Evolutionary conservation across 208 protist genomes (phyloP).

Genomic region (Leishmania braziliensis): DNA sequence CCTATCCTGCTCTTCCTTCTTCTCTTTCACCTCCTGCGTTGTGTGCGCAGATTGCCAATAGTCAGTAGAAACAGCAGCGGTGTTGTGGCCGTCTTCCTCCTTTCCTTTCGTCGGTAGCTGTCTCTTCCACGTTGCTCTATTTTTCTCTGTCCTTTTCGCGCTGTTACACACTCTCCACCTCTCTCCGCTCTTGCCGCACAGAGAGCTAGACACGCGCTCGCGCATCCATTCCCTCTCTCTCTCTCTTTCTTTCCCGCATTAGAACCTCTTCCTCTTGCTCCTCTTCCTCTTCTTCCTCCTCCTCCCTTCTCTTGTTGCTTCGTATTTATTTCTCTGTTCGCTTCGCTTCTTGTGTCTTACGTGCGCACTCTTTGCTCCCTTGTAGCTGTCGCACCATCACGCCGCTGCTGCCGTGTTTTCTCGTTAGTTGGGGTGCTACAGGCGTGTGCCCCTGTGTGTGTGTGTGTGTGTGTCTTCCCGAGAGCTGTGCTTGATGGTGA

Average conservation of each 20-base stretch:
- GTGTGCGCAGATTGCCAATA: neutral
- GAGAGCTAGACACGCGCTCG: neutral
- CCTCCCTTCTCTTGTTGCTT: neutral
- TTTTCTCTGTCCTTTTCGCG: neutral
- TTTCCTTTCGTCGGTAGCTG: neutral
- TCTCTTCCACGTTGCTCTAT: neutral
- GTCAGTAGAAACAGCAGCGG: neutral
- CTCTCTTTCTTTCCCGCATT: neutral
- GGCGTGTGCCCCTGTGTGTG: neutral
- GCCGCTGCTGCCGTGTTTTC: neutral
- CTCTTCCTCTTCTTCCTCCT: neutral
- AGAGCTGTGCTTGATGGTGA: neutral
- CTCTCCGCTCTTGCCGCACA: neutral
- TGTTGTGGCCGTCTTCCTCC: no score
- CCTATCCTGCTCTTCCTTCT: neutral
- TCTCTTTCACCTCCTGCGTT: neutral
- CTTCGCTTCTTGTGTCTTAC: conserved; percentile 15
- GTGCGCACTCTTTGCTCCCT: neutral
- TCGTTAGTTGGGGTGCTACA: neutral
- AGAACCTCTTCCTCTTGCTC: conserved; percentile 10
- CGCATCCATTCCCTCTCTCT: neutral
- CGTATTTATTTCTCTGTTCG: conserved; percentile 8
- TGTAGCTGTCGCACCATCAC: neutral
- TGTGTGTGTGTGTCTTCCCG: neutral
- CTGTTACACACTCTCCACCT: neutral